Evolutionary conservation across 805 yeast genomes (phyloP), one percentile per base, ranked within the genome.

Genomic region (Candida rishiriensis): DNA sequence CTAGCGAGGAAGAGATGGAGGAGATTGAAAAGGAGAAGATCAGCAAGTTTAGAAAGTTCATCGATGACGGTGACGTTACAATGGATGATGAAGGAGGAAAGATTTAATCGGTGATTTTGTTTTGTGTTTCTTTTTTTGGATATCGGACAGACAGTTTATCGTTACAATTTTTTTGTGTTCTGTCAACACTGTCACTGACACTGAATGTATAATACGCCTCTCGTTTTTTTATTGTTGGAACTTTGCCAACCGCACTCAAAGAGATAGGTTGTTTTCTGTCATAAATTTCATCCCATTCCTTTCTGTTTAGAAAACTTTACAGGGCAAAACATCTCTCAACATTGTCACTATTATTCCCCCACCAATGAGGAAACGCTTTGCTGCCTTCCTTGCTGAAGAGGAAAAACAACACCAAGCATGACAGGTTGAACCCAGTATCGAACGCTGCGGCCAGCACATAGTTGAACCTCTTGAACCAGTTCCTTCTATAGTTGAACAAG

Each of bases 1-100:
- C 98, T 3, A 64, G 81, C 4, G 66, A 70, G 3, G 85, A 79
- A 41, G 87, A 85, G 55, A 59, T 74, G 29, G 69, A 55, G 51
- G 67, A 59, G 55, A 60, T 59, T 53, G 78, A 69, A 60, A 70
- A 62, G 56, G 74, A 73, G 56, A 64, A 78, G 63, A 70, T 71
- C 48, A 69, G 66, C 48, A 59, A 70, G 46, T 59, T 78, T 31
- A 57, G 63, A 34, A 59, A 60, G 41, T 60, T 34, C 40, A 62
- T 69, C 41, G 67, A 64, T 34, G 65, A 60, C 16, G 60, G 56
- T 13, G 26, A 21, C 7, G 41, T 45, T 13, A 9, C 33, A 30
- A 45, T 43, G 46, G 53, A 49, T 21, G 40, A 41, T n/a, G 47
- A 40, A 29, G 49, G 34, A 10, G 48, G 7, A 39, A 13, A 42